Conservation (phyloP, 1,284 basidiomycete genomes). For the Ustilago trichophora region DNA sequence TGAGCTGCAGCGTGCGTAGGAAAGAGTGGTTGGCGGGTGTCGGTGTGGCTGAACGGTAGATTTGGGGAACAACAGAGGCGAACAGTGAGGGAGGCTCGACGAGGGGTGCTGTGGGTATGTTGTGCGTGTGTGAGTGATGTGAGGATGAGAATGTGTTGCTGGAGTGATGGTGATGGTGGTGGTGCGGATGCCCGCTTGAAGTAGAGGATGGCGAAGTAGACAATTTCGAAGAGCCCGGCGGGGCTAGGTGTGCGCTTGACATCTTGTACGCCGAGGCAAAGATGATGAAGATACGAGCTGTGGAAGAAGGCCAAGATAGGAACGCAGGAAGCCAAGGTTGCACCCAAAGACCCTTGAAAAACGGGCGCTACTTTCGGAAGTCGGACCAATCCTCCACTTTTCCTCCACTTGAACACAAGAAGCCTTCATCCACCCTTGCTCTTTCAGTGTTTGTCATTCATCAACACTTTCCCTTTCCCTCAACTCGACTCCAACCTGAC, state of each 20-base stretch:
- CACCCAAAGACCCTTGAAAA: conserved; percentile 14
- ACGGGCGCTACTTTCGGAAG: not conserved
- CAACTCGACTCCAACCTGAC: too few species aligned
- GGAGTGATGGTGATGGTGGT: conserved; percentile 7
- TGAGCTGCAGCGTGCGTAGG: conserved; percentile 46
- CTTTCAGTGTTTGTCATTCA: too few species aligned
- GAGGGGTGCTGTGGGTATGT: conserved; percentile 35
- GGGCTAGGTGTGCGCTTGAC: conserved; percentile 24
- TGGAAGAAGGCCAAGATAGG: not conserved
- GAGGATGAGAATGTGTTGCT: not conserved
- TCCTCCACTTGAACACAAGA: too few species aligned
- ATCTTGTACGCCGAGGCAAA: conserved; percentile 8
- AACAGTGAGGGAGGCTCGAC: conserved; percentile 55
- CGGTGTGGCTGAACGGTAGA: conserved; percentile 55
- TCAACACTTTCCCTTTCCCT: too few species aligned
- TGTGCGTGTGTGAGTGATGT: not conserved
- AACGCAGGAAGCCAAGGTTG: conserved; percentile 6
- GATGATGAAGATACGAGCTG: too few species aligned
- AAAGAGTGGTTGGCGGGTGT: conserved; percentile 40
- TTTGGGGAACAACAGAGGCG: conserved; percentile 54
- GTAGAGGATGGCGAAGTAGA: conserved; percentile 11
- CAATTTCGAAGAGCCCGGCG: too few species aligned
- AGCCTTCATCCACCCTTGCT: too few species aligned
- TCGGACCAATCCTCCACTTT: conserved; percentile 15
- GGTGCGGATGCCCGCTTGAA: conserved; percentile 9